Evolutionary conservation across 2,329 filamentous ascomycete genomes (phyloP), one percentile per base, ranked within the genome.

Genomic region (Lasiodiplodia hormozganensis): DNA sequence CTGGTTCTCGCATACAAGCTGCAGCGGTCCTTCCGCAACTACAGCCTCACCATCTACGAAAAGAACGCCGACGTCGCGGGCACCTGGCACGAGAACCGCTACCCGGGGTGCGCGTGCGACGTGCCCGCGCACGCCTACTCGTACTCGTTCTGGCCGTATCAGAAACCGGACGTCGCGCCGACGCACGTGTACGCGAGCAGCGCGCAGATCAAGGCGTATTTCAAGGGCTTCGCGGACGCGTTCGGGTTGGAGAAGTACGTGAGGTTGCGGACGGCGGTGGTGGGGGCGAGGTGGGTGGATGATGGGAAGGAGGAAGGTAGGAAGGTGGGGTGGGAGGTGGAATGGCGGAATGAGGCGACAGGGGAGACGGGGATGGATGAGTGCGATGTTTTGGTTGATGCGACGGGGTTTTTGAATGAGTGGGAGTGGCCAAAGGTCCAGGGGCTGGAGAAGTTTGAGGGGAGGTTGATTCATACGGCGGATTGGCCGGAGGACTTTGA

Each of bases 381-480:
- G 14, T 69, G 71, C 25, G 70, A 76, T 53, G 71, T 76, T 36
- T 65, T 76, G 12, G 71, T 76, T 23, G 73, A 72, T 18, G 74
- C 70, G 0, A 68, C 73, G 1, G 74, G 75, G 1, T 60, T 76
- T n/a, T 57, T 76, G 62, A 70, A 76, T 11, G 54, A 28, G 51
- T 53, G 51, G 51, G 23, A 47, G 57, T 85, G 83, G 81, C 87
- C 87, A 1, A 80, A 82, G 21, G 82, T 89, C 25, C 80, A 83
- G 0, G 87, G 87, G 0, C 70, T 85, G 0, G 71, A 82, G 2
- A 78, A 76, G n/a, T 90, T 88, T 76, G 76, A 82, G 64, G 87
- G 87, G 10, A 73, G 77, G 8, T 75, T 88, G 4, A 80, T 88
- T 53, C 87, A 90, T 73, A 85, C 85, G 0, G 84, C 87, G 1